Conservation (phyloP, 176 grass and related monocot species). For the Chloris gayana region DNA sequence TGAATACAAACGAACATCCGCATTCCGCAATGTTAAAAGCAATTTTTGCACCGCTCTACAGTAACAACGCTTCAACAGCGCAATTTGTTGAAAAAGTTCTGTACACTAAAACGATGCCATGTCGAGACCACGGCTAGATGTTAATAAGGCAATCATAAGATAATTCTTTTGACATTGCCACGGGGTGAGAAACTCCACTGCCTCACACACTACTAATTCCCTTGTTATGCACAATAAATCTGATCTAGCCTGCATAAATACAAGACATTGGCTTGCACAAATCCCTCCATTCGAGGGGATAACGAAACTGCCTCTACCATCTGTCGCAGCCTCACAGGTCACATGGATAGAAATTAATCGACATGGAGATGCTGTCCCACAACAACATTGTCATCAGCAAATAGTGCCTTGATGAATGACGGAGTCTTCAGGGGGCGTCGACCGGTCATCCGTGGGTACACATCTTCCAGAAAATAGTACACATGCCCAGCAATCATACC, state of each 20-base stretch:
- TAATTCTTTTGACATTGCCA: conserved; percentile 19
- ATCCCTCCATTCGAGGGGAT: conserved; percentile 27
- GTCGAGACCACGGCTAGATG: conserved; percentile 13
- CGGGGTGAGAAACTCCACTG: background rate
- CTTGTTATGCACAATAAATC: conserved; percentile 61
- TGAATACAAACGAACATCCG: background rate
- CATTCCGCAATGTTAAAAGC: background rate
- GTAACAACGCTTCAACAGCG: background rate
- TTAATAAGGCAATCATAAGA: conserved; percentile 15
- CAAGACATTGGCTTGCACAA: conserved; percentile 44
- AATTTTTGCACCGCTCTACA: background rate
- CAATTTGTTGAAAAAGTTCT: background rate
- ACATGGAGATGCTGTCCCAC: conserved; percentile 45
- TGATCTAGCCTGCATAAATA: conserved; percentile 51
- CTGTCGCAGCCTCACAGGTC: background rate
- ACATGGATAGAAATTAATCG: conserved; percentile 30
- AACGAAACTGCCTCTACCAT: conserved; percentile 19
- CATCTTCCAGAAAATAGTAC: conserved; percentile 94
- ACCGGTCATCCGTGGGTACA: conserved; percentile 88
- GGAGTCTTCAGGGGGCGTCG: conserved; percentile 86
- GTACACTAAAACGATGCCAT: background rate
- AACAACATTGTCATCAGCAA: conserved; percentile 76
- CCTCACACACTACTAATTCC: conserved; percentile 29
- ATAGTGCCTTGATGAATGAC: conserved; percentile 82
- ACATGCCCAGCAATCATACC: conserved; percentile 97